A percentile compares a stretch with the other conserved stretches of the same genome.
These are phyloP conservation scores for Globisporangium spinosum DNA, from an alignment of 352 stramenopile genomes.

Conservation along the genomic window DNA sequence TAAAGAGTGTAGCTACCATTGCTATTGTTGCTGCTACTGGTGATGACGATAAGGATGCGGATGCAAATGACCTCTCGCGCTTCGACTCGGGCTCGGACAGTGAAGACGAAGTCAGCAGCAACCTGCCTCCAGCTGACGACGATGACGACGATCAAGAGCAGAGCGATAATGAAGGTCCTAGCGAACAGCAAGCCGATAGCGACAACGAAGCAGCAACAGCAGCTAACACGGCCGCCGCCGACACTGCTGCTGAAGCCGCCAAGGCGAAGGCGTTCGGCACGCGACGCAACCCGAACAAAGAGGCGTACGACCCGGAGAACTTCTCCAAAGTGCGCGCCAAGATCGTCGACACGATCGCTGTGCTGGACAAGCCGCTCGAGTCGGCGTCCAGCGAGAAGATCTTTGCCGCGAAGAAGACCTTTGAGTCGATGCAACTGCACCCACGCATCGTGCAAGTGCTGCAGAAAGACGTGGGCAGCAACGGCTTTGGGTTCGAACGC, in stretches of 20 bases:
- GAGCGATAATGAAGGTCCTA: constrained; percentile 13
- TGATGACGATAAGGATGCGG: constrained; percentile 13
- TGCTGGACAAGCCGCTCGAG: constrained; percentile 66
- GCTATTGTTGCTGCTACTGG: not conserved
- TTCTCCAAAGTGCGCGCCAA: constrained; percentile 49
- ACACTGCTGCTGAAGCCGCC: not conserved
- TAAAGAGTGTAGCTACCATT: not conserved
- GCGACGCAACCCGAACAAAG: constrained; percentile 84
- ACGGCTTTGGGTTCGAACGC: constrained; percentile 73
- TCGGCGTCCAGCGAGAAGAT: constrained; percentile 83
- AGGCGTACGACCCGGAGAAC: constrained; percentile 54
- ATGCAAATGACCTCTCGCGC: constrained; percentile 7
- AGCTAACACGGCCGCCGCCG: not conserved
- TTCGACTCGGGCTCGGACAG: constrained; percentile 18
- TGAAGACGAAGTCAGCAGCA: constrained; percentile 12
- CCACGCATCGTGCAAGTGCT: constrained; percentile 66
- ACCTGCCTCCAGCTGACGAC: constrained; percentile 8
- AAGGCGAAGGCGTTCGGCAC: constrained; percentile 50
- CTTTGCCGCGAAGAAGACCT: constrained; percentile 59
- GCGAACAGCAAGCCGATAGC: not conserved
- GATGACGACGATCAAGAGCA: constrained; percentile 17
- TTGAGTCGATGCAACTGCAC: constrained; percentile 68
- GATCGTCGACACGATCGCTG: constrained; percentile 43
- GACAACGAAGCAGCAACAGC: not conserved
- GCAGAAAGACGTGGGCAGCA: constrained; percentile 39